Percentiles rank a stretch among this genome's conserved stretches.
Evolutionary conservation across 257 asterid genomes (phyloP).

Genomic region (Solanum boliviense): DNA sequence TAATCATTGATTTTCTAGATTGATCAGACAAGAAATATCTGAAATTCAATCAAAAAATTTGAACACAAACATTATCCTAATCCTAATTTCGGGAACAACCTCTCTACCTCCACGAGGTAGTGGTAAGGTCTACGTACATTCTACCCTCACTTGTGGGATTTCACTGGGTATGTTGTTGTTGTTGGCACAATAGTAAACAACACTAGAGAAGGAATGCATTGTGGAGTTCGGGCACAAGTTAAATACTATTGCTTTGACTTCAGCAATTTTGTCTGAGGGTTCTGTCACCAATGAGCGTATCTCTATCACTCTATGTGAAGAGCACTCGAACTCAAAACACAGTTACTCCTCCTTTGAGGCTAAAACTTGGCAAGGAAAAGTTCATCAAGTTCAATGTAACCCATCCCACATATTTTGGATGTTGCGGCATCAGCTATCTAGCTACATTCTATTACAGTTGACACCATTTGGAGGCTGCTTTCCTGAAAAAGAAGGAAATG

Average conservation of each 20-base stretch:
- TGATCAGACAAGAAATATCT: neutral
- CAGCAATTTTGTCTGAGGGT: neutral
- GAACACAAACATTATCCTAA: neutral
- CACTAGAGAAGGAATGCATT: neutral
- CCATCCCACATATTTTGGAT: neutral
- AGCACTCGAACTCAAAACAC: neutral
- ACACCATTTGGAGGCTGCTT: neutral
- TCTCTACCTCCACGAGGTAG: neutral
- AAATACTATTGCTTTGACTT: neutral
- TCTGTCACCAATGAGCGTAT: neutral
- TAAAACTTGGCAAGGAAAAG: neutral
- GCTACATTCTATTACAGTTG: neutral
- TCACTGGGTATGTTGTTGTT: neutral
- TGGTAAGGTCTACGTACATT: neutral
- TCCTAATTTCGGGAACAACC: neutral
- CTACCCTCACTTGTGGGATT: neutral
- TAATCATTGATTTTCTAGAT: neutral
- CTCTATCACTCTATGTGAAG: neutral
- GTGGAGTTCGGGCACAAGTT: neutral
- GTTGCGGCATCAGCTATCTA: neutral
- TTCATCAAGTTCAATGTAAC: neutral
- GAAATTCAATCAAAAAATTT: neutral
- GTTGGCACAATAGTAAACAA: neutral
- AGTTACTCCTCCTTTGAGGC: neutral
- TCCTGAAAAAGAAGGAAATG: neutral